A percentile compares a stretch with the other conserved stretches of the same genome.
These are phyloP conservation scores for Mycena rosella DNA, from an alignment of 768 basidiomycete genomes.

Conservation along the genomic window DNA sequence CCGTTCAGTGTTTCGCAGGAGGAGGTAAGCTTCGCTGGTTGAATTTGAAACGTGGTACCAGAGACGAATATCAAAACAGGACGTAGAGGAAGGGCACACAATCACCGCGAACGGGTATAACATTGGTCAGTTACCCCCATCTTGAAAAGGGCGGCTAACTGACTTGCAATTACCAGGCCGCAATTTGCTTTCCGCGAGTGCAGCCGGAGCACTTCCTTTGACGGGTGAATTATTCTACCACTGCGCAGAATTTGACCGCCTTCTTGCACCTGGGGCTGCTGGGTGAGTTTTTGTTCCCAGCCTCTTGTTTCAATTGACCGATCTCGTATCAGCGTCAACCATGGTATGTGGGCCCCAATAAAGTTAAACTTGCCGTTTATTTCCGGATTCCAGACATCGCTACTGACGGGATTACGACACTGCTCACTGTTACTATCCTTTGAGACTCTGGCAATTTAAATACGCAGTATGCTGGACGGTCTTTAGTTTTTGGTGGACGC, in stretches of 20 bases:
- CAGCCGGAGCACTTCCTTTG: slow-evolving; percentile 50
- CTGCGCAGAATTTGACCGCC: slow-evolving; percentile 59
- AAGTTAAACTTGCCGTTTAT: slow-evolving; percentile 1
- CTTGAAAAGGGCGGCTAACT: slow-evolving; percentile 45
- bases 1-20: slow-evolving; percentile 61
- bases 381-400: slow-evolving; percentile 60
- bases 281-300: slow-evolving; percentile 48
- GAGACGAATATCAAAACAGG: slow-evolving; percentile 40
- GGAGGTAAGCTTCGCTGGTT: slow-evolving; percentile 35
- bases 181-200: slow-evolving; percentile 32
- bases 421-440: slow-evolving; percentile 66
- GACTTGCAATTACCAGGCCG: slow-evolving; percentile 12
- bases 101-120: slow-evolving; percentile 64
- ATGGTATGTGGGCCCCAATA: slow-evolving; percentile 38
- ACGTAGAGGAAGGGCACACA: slow-evolving; percentile 51
- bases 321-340: slow-evolving; percentile 46
- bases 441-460: slow-evolving; percentile 30
- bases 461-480: neutral
- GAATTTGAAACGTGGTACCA: neutral
- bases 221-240: slow-evolving; percentile 63
- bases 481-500: neutral
- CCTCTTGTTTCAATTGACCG: neutral
- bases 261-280: slow-evolving; percentile 63
- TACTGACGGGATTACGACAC: slow-evolving; percentile 66
- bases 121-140: slow-evolving; percentile 51